A percentile compares a stretch with the other conserved stretches of the same genome.
These are phyloP conservation scores for Fusarium cyanostomum DNA, from an alignment of 2,329 filamentous ascomycete species.

Conservation along the genomic window DNA sequence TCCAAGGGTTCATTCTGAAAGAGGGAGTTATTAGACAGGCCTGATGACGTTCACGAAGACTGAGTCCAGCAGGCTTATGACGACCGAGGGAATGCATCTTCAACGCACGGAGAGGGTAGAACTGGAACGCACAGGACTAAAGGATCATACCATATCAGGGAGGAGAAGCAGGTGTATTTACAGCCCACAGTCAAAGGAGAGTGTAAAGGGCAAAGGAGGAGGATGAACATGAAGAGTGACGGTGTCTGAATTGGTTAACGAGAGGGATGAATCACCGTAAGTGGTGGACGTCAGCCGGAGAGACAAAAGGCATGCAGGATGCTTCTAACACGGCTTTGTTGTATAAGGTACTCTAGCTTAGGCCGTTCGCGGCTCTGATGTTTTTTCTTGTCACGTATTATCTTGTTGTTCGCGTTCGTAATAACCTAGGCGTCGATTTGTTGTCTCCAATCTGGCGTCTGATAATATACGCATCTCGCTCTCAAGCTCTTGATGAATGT, in stretches of 20 bases:
- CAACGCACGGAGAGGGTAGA: conserved; percentile 14
- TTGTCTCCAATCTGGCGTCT: conserved; percentile 7
- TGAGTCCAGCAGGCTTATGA: conserved; percentile 15
- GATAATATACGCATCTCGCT: not conserved
- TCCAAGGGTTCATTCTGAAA: conserved; percentile 14
- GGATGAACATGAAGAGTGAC: not conserved
- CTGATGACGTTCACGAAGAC: conserved; percentile 34
- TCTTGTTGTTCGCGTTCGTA: conserved; percentile 32
- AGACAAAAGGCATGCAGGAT: conserved; percentile 26
- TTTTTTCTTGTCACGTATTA: conserved; percentile 36
- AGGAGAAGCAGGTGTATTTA: conserved; percentile 13
- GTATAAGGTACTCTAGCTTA: conserved; percentile 38
- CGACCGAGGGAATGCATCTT: conserved; percentile 26
- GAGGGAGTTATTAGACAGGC: conserved; percentile 30
- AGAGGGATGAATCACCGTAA: not conserved
- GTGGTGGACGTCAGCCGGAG: conserved; percentile 9
- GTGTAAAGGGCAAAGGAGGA: not conserved
- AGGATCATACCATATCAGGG: conserved; percentile 26
- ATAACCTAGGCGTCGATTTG: conserved; percentile 34
- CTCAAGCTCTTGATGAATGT: not conserved
- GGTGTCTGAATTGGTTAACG: not conserved
- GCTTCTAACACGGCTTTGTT: conserved; percentile 34
- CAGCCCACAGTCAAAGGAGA: conserved; percentile 4
- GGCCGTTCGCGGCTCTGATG: conserved; percentile 27
- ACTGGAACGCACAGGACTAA: conserved; percentile 23